Evolutionary conservation across 176 grass and related monocot species (phyloP), one percentile per base, ranked within the genome.

Genomic region (Aegilops tauschii): DNA sequence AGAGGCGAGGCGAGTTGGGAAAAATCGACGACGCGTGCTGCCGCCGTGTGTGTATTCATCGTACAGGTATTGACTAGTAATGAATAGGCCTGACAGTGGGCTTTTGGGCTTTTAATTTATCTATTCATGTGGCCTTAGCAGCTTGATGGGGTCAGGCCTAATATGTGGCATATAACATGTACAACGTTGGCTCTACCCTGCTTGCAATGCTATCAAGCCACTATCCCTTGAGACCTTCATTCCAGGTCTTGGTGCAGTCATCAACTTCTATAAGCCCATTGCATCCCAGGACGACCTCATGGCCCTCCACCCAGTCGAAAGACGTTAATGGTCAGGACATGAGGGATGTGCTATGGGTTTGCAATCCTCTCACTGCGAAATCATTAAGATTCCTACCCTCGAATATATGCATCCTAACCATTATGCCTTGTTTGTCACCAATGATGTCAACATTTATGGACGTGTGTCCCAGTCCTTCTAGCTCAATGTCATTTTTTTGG

Each of bases 201-300:
- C 32, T 88, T 40, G 65, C 17, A 68, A 58, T 68, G 64, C 72
- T 39, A 37, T 27, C 12, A 61, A n/a, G 10, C 35, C 31, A 2
- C 63, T 77, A 21, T 69, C 86, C 27, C 72, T 77, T 77, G 80
- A 21, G 47, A 34, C 73, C 47, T 83, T 88, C 36, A 77, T 88
- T n/a, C 62, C 6, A 64, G 47, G 34, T 35, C 65, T 88, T 69
- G 35, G 47, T 83, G 65, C 72, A 56, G 69, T 25, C 62, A 80
- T 88, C 71, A 88, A 83, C 36, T 88, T 88, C 29, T 82, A 69
- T 34, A 73, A 77, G 17, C 71, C 86, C 25, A 20, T 88, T 32
- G 62, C 72, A 45, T 88, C 86, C 12, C 86, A 88, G 4, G 80
- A 88, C 72, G 77, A 27, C 71, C 78, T 88, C 47, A 18, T 88